Conservation (phyloP, 345 rosid genomes). For the Syzygium aqueum region DNA sequence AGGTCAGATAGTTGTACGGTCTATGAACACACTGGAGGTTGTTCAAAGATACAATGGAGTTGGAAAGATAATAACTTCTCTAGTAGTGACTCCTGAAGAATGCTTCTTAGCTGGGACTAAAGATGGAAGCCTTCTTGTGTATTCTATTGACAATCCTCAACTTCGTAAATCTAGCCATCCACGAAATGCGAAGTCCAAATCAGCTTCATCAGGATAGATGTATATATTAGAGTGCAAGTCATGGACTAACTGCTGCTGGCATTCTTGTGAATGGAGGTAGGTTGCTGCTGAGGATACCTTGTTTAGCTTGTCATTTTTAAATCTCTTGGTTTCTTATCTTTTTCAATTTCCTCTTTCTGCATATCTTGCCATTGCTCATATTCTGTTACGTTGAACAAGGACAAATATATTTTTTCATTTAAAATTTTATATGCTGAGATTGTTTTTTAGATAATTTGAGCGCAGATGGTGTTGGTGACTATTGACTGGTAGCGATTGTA, state of each 20-base stretch:
- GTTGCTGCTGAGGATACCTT: background rate
- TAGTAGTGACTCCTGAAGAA: constrained; percentile 79
- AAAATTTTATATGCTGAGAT: background rate
- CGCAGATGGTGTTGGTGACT: background rate
- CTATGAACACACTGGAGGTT: constrained; percentile 84
- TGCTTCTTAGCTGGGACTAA: constrained; percentile 94
- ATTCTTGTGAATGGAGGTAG: background rate
- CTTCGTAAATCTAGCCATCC: constrained; percentile 38
- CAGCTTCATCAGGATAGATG: constrained; percentile 26
- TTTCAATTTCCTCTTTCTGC: background rate
- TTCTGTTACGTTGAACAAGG: background rate
- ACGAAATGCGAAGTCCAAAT: constrained; percentile 42
- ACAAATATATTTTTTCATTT: background rate
- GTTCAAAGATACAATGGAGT: constrained; percentile 64
- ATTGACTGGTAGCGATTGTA: background rate
- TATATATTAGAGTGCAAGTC: constrained; percentile 1
- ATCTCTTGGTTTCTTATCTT: background rate
- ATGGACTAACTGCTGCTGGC: background rate
- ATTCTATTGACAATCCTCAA: constrained; percentile 81
- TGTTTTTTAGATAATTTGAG: background rate
- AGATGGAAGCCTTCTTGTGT: constrained; percentile 89
- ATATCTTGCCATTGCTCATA: background rate
- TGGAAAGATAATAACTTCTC: constrained; percentile 73
- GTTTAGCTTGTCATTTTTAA: background rate
- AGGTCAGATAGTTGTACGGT: constrained; percentile 82